Conservation (phyloP, 306 rosid genomes). For the Betula pendula region DNA sequence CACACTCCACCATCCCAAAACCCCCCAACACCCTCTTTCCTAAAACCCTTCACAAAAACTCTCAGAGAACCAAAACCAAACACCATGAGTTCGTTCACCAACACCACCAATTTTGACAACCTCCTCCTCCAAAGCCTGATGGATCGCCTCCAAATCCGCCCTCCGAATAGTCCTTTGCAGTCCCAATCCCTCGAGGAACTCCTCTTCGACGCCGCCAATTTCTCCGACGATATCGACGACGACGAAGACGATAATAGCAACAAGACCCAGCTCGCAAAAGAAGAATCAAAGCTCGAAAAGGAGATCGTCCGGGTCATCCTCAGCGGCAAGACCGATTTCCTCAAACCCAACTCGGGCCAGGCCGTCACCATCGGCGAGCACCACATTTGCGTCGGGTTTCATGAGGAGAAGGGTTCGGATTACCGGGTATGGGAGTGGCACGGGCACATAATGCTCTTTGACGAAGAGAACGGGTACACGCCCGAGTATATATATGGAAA, state of each 20-base stretch:
- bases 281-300: constrained; percentile 59
- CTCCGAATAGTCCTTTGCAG: constrained; percentile 44
- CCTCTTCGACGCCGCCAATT: constrained; percentile 48
- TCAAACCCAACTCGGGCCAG: constrained; percentile 86
- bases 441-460: constrained; percentile 82
- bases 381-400: constrained; percentile 78
- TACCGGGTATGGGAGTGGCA: constrained; percentile 99
- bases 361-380: constrained; percentile 76
- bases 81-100: constrained; percentile 57
- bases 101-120: constrained; percentile 52
- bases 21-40: neutral
- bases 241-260: constrained; percentile 22
- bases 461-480: constrained; percentile 70
- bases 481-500: constrained; percentile 93
- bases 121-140: constrained; percentile 67
- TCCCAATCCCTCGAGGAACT: constrained; percentile 79
- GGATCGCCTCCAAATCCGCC: constrained; percentile 68
- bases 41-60: constrained; percentile 17
- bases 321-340: constrained; percentile 52
- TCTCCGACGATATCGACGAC: constrained; percentile 38
- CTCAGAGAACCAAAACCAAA: constrained; percentile 13
- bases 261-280: constrained; percentile 50
- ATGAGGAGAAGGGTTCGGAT: constrained; percentile 70
- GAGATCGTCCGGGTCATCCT: constrained; percentile 65
- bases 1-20: neutral